phyloP scores from a whole-genome alignment of 2,329 filamentous ascomycete genomes.

The Balansia obtecta region DNA sequence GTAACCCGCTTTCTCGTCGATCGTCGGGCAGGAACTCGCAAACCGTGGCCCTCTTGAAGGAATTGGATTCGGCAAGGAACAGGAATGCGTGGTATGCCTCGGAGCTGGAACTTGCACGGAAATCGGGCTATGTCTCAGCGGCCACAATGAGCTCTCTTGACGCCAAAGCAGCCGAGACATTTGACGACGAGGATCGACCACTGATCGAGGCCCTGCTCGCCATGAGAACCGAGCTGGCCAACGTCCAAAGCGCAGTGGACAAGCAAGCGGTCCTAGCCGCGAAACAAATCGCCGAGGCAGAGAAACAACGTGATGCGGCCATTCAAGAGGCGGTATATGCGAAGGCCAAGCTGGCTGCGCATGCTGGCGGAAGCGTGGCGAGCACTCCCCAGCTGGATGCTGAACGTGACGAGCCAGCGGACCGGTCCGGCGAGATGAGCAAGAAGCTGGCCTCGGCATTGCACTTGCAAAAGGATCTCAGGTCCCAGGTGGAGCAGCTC shows the following conservation, averaged over 20 bases:
- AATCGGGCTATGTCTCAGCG: slow-evolving; percentile 73
- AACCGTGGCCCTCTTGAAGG: slow-evolving; percentile 67
- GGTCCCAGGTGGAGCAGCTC: slow-evolving; percentile 58
- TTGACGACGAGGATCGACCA: slow-evolving; percentile 85
- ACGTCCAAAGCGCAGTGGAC: slow-evolving; percentile 82
- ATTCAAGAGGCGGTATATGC: slow-evolving; percentile 91
- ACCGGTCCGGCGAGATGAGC: slow-evolving; percentile 54
- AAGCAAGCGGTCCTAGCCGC: slow-evolving; percentile 77
- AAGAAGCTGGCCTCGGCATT: slow-evolving; percentile 74
- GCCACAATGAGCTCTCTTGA: slow-evolving; percentile 64
- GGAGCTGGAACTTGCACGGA: slow-evolving; percentile 81
- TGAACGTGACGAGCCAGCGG: slow-evolving; percentile 46
- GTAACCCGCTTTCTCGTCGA: slow-evolving; percentile 46
- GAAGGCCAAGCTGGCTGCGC: slow-evolving; percentile 81
- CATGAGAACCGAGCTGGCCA: slow-evolving; percentile 80
- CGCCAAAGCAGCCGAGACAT: slow-evolving; percentile 60
- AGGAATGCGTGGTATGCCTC: slow-evolving; percentile 96
- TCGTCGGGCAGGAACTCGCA: slow-evolving; percentile 50
- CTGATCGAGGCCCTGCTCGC: slow-evolving; percentile 83
- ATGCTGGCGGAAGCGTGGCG: slow-evolving; percentile 50
- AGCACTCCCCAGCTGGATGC: slow-evolving; percentile 47
- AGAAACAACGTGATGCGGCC: slow-evolving; percentile 89
- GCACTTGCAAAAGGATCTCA: slow-evolving; percentile 68
- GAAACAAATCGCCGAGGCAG: slow-evolving; percentile 82
- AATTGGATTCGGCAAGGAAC: slow-evolving; percentile 73